A percentile compares a stretch with the other conserved stretches of the same genome.
These are phyloP conservation scores for Hypoxylon rubiginosum DNA, from an alignment of 2,329 filamentous ascomycete genomes.

Conservation along the genomic window DNA sequence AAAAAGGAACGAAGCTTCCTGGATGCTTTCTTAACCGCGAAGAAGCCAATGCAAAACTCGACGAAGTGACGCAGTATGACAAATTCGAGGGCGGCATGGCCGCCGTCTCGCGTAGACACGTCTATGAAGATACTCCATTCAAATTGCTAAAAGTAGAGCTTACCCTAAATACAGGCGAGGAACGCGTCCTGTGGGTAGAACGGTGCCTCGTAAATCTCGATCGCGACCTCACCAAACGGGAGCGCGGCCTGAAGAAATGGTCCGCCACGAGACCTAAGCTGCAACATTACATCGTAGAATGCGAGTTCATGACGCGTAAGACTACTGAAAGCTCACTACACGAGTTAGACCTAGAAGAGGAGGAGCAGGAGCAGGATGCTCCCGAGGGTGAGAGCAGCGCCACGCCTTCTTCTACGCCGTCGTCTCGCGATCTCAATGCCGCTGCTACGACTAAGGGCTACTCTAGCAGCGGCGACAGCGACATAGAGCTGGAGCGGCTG, in stretches of 20 bases:
- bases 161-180: slow-evolving; percentile 32
- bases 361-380: not conserved
- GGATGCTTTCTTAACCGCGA: slow-evolving; percentile 34
- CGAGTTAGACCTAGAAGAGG: not conserved
- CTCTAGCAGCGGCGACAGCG: too few species aligned
- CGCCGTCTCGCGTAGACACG: slow-evolving; percentile 29
- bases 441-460: too few species aligned
- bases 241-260: slow-evolving; percentile 37
- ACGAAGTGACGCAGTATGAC: slow-evolving; percentile 27
- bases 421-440: not conserved
- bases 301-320: slow-evolving; percentile 36
- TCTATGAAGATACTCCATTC: slow-evolving; percentile 19
- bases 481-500: slow-evolving; percentile 31
- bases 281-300: slow-evolving; percentile 42
- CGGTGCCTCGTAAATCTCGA: slow-evolving; percentile 22
- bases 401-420: too few species aligned
- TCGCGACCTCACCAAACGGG: slow-evolving; percentile 8
- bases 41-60: slow-evolving; percentile 41
- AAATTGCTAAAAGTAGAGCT: slow-evolving; percentile 40
- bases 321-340: slow-evolving; percentile 5
- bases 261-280: slow-evolving; percentile 28
- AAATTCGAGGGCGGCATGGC: slow-evolving; percentile 28
- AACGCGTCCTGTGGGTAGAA: slow-evolving; percentile 43
- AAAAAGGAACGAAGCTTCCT: not conserved
- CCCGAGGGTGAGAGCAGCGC: too few species aligned